These are phyloP conservation scores for Penicillium coffeae DNA, from an alignment of 495 filamentous ascomycete genomes.

Conservation along the genomic window DNA sequence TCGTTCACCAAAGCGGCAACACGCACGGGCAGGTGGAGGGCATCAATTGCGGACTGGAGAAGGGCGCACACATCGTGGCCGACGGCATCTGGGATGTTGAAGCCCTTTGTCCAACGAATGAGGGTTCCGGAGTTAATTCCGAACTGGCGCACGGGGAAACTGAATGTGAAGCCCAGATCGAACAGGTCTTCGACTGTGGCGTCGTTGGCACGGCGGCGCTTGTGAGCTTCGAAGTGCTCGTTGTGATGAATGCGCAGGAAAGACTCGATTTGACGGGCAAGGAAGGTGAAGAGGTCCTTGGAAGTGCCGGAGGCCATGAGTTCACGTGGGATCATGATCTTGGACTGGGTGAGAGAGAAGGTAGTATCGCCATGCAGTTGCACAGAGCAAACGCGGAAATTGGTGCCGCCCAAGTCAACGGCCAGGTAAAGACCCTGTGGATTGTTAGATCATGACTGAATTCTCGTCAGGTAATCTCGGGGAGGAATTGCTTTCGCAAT, in stretches of 20 bases:
- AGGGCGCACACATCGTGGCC: slow-evolving; percentile 92
- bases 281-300: slow-evolving; percentile 85
- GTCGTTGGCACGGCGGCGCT: slow-evolving; percentile 55
- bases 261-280: slow-evolving; percentile 83
- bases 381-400: slow-evolving; percentile 96
- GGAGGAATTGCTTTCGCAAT: not conserved
- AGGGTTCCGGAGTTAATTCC: slow-evolving; percentile 91
- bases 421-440: slow-evolving; percentile 86
- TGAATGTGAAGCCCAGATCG: slow-evolving; percentile 94
- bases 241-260: slow-evolving; percentile 86
- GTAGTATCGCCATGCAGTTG: slow-evolving; percentile 87
- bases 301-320: slow-evolving; percentile 87
- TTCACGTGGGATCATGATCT: slow-evolving; percentile 83
- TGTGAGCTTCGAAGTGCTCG: slow-evolving; percentile 76
- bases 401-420: slow-evolving; percentile 94
- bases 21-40: slow-evolving; percentile 78
- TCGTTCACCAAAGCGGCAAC: slow-evolving; percentile 96
- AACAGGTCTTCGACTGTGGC: slow-evolving; percentile 70
- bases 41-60: slow-evolving; percentile 88
- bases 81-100: slow-evolving; percentile 87
- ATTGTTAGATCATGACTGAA: not conserved
- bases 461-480: not conserved
- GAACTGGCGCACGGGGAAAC: slow-evolving; percentile 89
- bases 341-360: slow-evolving; percentile 85
- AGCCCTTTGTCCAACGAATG: slow-evolving; percentile 97